phyloP scores from a whole-genome alignment of 1,284 basidiomycete species.

The Porodaedalea pini region DNA sequence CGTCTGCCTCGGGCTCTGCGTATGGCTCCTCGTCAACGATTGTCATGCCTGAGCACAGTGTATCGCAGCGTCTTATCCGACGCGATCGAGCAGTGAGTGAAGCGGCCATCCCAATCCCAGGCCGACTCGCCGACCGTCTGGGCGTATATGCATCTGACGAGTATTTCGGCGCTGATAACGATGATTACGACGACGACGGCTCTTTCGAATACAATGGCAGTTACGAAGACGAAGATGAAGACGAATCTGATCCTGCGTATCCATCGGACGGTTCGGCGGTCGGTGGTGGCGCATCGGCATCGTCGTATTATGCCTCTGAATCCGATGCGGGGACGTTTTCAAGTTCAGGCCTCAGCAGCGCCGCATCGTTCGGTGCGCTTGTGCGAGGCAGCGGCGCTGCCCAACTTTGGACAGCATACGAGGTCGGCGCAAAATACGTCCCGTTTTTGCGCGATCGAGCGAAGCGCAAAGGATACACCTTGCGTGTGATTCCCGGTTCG shows the following conservation, averaged over 20 bases:
- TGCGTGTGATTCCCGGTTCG: not conserved
- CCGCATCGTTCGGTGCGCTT: conserved; percentile 6
- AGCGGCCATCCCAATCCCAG: not conserved
- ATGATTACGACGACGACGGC: conserved; percentile 1
- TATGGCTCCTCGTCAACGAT: conserved; percentile 8
- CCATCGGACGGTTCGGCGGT: conserved; percentile 8
- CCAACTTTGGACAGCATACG: conserved; percentile 1
- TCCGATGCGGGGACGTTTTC: conserved; percentile 11
- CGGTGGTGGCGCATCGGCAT: conserved; percentile 5
- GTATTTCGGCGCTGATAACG: not conserved
- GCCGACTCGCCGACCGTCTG: not conserved
- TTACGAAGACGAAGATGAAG: conserved; percentile 3
- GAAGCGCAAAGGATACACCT: not conserved
- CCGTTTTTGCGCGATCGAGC: conserved; percentile 7
- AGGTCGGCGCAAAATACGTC: conserved; percentile 10
- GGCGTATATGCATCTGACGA: not conserved
- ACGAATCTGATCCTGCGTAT: conserved; percentile 5
- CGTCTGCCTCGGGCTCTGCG: not conserved
- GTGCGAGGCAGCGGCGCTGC: conserved; percentile 8
- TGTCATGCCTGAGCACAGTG: conserved; percentile 16
- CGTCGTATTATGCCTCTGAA: conserved; percentile 1
- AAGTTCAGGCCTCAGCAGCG: not conserved
- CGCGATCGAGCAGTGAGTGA: conserved; percentile 8
- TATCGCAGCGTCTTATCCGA: conserved; percentile 14
- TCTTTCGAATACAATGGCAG: not conserved